These are phyloP conservation scores for Apiosordaria backusii DNA, from an alignment of 495 filamentous ascomycete genomes.

Conservation along the genomic window DNA sequence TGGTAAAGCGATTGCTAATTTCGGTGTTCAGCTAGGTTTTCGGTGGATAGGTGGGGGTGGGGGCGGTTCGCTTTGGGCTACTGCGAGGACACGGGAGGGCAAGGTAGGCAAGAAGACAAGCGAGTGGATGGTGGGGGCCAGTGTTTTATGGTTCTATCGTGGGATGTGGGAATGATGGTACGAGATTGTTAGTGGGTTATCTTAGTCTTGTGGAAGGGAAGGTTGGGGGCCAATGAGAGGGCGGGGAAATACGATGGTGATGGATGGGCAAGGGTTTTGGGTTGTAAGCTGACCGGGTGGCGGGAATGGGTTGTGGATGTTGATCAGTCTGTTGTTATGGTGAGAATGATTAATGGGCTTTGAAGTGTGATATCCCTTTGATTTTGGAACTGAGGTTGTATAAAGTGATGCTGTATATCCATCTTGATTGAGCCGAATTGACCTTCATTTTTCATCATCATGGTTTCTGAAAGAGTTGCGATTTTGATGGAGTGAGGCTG, in stretches of 20 bases:
- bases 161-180: no score
- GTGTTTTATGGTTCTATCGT: no score
- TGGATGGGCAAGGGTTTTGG: not conserved
- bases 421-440: not conserved
- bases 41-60: no score
- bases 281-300: not conserved
- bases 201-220: not conserved
- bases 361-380: not conserved
- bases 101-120: no score
- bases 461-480: not conserved
- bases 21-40: no score
- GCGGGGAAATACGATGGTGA: not conserved
- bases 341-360: not conserved
- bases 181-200: not conserved
- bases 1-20: no score
- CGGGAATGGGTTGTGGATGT: not conserved
- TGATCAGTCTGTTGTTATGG: not conserved
- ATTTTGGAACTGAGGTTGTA: not conserved
- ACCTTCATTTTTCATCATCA: not conserved
- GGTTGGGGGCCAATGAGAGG: not conserved
- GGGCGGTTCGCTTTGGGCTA: no score
- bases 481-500: not conserved
- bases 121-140: no score
- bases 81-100: no score
- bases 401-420: no score